phyloP scores from a whole-genome alignment of 345 rosid genomes.

The Linum lewisii region DNA sequence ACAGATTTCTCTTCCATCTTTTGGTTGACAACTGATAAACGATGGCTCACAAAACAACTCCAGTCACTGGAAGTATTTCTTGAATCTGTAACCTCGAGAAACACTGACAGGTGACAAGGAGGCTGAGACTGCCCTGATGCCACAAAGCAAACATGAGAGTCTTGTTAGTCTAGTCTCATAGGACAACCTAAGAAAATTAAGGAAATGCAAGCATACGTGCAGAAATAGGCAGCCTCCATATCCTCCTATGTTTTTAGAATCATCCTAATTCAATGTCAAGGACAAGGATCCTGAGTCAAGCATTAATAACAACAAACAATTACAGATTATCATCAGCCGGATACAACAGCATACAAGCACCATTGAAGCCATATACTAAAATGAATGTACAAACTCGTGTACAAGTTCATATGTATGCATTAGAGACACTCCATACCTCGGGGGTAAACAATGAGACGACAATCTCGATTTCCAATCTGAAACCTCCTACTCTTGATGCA shows the following conservation, averaged over 20 bases:
- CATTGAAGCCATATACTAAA: background rate
- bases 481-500: constrained; percentile 97
- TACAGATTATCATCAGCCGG: background rate
- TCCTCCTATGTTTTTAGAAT: background rate
- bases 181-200: constrained; percentile 1
- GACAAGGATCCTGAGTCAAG: constrained; percentile 7
- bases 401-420: background rate
- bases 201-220: background rate
- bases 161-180: constrained; percentile 29
- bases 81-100: constrained; percentile 98
- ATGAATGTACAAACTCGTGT: background rate
- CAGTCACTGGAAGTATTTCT: constrained; percentile 84
- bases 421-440: constrained; percentile 52
- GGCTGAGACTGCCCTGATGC: constrained; percentile 99
- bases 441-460: constrained; percentile 97
- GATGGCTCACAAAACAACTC: constrained; percentile 99
- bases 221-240: constrained; percentile 2
- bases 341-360: background rate
- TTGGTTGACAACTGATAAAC: constrained; percentile 87
- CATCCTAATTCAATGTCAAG: constrained; percentile 7
- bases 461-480: constrained; percentile 97
- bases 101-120: constrained; percentile 99
- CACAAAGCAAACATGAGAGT: constrained; percentile 36
- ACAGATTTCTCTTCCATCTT: constrained; percentile 88
- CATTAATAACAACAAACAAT: background rate